Conservation (phyloP, 805 yeast genomes). For the Ogataea salicorniae region DNA sequence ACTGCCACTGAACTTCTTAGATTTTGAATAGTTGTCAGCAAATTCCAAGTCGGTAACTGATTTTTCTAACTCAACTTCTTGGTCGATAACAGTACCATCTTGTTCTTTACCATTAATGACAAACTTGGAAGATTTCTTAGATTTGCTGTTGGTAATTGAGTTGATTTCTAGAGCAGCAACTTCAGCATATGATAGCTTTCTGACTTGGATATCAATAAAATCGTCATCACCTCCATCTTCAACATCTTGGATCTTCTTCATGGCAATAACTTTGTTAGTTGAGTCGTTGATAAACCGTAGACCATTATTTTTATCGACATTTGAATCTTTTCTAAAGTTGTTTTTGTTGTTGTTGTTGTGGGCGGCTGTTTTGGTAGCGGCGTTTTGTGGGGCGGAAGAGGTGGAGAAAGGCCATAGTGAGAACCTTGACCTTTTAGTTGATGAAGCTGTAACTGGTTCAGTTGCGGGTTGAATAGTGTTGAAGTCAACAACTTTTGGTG, state of each 20-base stretch:
- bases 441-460: background rate
- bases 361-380: background rate
- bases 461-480: slow-evolving; percentile 15
- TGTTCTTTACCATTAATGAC: background rate
- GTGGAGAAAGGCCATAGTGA: slow-evolving; percentile 19
- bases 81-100: slow-evolving; percentile 23
- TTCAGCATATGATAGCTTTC: slow-evolving; percentile 50
- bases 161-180: slow-evolving; percentile 34
- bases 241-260: slow-evolving; percentile 23
- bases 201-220: slow-evolving; percentile 41
- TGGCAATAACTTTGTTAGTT: slow-evolving; percentile 28
- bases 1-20: slow-evolving; percentile 8
- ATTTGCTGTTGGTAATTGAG: background rate
- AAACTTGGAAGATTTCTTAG: background rate
- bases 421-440: slow-evolving; percentile 10
- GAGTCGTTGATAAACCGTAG: slow-evolving; percentile 10
- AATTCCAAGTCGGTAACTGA: slow-evolving; percentile 31
- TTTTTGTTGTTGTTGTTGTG: background rate
- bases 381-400: background rate
- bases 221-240: slow-evolving; percentile 31
- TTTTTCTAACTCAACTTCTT: slow-evolving; percentile 27
- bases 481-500: slow-evolving; percentile 18
- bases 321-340: background rate
- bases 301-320: too few relatives aligned
- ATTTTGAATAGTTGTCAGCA: slow-evolving; percentile 17